Evolutionary conservation across 1,139 yeast species (phyloP), one percentile per base, ranked within the genome.

Genomic region (Blastobotrys serpentis): DNA sequence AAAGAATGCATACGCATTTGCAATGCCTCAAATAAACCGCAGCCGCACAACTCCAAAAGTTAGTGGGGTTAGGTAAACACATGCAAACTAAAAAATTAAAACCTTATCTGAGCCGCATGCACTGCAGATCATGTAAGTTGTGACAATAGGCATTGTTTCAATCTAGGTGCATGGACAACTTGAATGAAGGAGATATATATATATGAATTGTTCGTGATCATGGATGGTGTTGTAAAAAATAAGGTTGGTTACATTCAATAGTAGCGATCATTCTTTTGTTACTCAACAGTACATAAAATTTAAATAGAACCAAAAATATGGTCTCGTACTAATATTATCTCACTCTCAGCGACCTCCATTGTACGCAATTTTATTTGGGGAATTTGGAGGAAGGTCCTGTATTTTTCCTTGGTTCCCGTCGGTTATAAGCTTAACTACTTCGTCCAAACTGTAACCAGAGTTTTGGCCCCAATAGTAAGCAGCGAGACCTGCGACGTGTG

Each of bases 401-500:
- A 65, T 50, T 3, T 50, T 50, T 10, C 59, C 59, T 11, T 49
- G 40, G 55, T 63, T 63, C 23, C 55, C 52, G 30, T 53, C 50
- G 13, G 50, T 50, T 30, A 65, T 45, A 42, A 56, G 42, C 16
- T 46, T 32, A 19, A 49, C 36, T 18, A 63, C 48, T 2, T 61
- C 62, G 1, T 37, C 46, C 32, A 56, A 47, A 16, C 52, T 40
- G 42, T 46, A 51, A 19, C 40, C 48, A 5, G 49, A 45, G 47
- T 58, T 59, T 13, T 8, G 76, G 64, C 4, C 92, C 95, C 55
- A 73, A 44, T 80, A 64, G 30, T 80, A 76, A 0, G 90, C 90
- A 1, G 75, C 81, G 34, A 86, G 62, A 0, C 97, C 97, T 0
- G 94, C 75, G 10, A 86, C 85, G 2, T 81, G 74, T 0, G 96